Conservation (phyloP, 805 yeast genomes). For the Candida rishiriensis region DNA sequence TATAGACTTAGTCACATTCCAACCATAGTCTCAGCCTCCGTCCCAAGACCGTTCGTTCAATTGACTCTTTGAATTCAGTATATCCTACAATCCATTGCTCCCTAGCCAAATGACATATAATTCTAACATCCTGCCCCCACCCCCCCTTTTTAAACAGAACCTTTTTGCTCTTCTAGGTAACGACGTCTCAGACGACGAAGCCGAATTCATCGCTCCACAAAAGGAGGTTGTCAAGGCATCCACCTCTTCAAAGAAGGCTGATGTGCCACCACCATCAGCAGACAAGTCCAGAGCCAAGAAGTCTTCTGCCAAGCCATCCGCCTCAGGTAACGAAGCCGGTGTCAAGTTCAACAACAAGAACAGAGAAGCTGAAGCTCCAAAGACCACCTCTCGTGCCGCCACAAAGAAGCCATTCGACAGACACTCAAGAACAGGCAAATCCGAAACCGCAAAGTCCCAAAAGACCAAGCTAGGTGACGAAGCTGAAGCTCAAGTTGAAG, state of each 20-base stretch:
- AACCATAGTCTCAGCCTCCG: too few species aligned
- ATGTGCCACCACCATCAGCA: conserved; percentile 76
- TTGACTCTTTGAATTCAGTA: too few species aligned
- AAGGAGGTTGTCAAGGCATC: conserved; percentile 76
- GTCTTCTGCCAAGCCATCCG: conserved; percentile 60
- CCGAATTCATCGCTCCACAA: conserved; percentile 48
- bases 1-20: not conserved
- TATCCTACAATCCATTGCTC: not conserved
- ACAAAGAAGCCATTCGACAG: conserved; percentile 68
- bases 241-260: conserved; percentile 84
- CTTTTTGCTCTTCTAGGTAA: conserved; percentile 81
- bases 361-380: conserved; percentile 54
- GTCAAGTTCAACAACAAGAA: conserved; percentile 70
- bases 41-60: too few species aligned
- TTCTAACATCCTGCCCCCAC: conserved; percentile 2
- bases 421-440: conserved; percentile 77
- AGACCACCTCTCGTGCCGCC: conserved; percentile 40
- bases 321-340: conserved; percentile 88
- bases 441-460: conserved; percentile 80
- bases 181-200: conserved; percentile 79
- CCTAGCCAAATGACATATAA: not conserved
- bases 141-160: conserved; percentile 41
- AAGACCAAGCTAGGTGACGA: conserved; percentile 88
- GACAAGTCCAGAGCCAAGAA: conserved; percentile 76
- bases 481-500: conserved; percentile 41